Evolutionary conservation across 139 green algal species (phyloP).

Genomic region (Micractinium sp.): DNA sequence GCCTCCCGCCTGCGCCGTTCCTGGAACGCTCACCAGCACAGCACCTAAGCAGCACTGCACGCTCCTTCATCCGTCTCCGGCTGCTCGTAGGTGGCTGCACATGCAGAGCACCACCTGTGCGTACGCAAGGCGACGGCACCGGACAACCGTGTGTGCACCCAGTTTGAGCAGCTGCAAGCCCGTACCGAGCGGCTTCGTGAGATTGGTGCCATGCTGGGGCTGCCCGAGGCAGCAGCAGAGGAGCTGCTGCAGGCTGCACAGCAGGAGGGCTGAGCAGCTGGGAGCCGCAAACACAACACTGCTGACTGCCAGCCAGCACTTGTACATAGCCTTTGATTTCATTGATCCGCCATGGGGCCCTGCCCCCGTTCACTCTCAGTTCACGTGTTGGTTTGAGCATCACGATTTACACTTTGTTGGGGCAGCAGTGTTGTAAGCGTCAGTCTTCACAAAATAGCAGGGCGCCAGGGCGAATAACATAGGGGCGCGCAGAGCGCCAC

Average conservation of each 20-base stretch:
- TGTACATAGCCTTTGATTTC: neutral
- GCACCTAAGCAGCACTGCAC: neutral
- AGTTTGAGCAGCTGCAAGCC: conserved; percentile 49
- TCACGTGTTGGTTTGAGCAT: too few relatives aligned
- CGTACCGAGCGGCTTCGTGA: conserved; percentile 58
- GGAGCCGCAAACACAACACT: too few relatives aligned
- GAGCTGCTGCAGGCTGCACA: conserved; percentile 26
- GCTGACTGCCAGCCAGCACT: too few relatives aligned
- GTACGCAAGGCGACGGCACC: conserved; percentile 59
- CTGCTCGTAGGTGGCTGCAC: conserved; percentile 73
- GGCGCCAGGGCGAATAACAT: too few relatives aligned
- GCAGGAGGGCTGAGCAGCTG: neutral
- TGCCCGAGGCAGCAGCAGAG: conserved; percentile 31
- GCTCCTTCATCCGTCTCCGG: neutral
- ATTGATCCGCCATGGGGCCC: too few relatives aligned
- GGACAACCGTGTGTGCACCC: conserved; percentile 53
- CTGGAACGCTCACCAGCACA: neutral
- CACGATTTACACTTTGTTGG: too few relatives aligned
- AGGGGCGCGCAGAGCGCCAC: too few relatives aligned
- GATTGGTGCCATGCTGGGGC: conserved; percentile 79
- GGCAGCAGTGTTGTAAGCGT: too few relatives aligned
- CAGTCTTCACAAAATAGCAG: too few relatives aligned
- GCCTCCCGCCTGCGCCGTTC: neutral
- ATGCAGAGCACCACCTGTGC: conserved; percentile 72
- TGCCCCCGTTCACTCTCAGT: too few relatives aligned